A percentile compares a stretch with the other conserved stretches of the same genome.
phyloP scores from a whole-genome alignment of 192 early-diverging fungal species.

The Cladochytrium replicatum region DNA sequence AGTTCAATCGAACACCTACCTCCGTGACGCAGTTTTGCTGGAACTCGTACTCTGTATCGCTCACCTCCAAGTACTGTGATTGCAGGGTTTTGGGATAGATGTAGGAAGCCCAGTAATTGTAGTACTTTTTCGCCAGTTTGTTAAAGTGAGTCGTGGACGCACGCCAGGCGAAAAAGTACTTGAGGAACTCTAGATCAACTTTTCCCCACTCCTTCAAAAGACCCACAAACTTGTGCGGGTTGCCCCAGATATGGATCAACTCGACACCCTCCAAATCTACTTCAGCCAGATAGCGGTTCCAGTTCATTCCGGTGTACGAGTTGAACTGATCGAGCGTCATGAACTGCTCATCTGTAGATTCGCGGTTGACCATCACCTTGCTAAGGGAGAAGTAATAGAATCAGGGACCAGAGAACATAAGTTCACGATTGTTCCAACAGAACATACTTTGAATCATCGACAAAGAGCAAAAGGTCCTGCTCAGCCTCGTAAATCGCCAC shows the following conservation, averaged over 20 bases:
- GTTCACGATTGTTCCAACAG: neutral
- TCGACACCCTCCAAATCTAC: slow-evolving; percentile 17
- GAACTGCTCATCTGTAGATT: slow-evolving; percentile 8
- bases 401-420: slow-evolving; percentile 1
- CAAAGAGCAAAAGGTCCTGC: slow-evolving; percentile 9
- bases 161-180: slow-evolving; percentile 29
- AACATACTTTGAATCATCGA: slow-evolving; percentile 12
- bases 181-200: slow-evolving; percentile 8
- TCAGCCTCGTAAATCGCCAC: slow-evolving; percentile 18
- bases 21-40: slow-evolving; percentile 25
- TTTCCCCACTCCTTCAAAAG: slow-evolving; percentile 3
- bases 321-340: slow-evolving; percentile 16
- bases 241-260: slow-evolving; percentile 23
- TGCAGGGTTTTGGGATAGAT: neutral
- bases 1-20: slow-evolving; percentile 22
- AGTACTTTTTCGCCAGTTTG: slow-evolving; percentile 25
- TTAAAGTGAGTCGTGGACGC: slow-evolving; percentile 25
- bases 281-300: slow-evolving; percentile 11
- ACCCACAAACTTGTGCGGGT: slow-evolving; percentile 18
- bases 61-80: slow-evolving; percentile 4
- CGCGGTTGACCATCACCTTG: neutral
- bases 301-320: slow-evolving; percentile 15
- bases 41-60: slow-evolving; percentile 11
- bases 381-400: neutral
- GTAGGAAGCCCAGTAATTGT: slow-evolving; percentile 19